A percentile compares a stretch with the other conserved stretches of the same genome.
These are phyloP conservation scores for Chamaenerion angustifolium DNA, from an alignment of 345 rosid species.

Conservation along the genomic window DNA sequence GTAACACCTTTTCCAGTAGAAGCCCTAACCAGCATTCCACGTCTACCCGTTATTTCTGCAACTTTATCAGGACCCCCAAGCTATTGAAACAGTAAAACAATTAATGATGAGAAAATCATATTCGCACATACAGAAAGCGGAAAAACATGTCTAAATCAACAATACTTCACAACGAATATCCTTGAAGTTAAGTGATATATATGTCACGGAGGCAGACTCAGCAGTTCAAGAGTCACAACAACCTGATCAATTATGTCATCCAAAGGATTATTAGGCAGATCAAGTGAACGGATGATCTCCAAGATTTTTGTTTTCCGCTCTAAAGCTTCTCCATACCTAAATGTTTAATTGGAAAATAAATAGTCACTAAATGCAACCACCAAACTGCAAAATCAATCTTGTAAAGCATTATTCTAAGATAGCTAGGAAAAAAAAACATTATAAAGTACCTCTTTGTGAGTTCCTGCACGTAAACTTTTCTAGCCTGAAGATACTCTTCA, in stretches of 20 bases:
- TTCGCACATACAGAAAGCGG: background rate
- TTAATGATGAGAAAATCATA: slow-evolving; percentile 5
- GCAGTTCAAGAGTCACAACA: background rate
- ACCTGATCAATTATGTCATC: slow-evolving; percentile 98
- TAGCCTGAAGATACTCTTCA: slow-evolving; percentile 74
- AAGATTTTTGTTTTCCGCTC: slow-evolving; percentile 75
- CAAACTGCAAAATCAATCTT: no score
- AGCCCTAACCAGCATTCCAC: slow-evolving; percentile 98
- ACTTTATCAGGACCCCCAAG: slow-evolving; percentile 98
- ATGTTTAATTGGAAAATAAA: background rate
- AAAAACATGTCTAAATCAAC: background rate
- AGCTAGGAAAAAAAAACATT: slow-evolving; percentile 8
- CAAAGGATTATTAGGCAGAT: slow-evolving; percentile 96
- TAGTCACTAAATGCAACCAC: no score
- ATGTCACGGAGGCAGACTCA: background rate
- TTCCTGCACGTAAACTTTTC: slow-evolving; percentile 48
- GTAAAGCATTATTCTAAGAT: no score
- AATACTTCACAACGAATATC: background rate
- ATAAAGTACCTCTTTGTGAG: slow-evolving; percentile 51
- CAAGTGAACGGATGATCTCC: slow-evolving; percentile 73
- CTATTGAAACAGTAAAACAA: slow-evolving; percentile 26
- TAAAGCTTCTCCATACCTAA: slow-evolving; percentile 76
- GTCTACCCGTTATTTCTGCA: slow-evolving; percentile 97
- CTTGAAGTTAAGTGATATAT: no score
- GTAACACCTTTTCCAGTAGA: slow-evolving; percentile 93